Evolutionary conservation across 805 yeast species (phyloP).

Genomic region (Wickerhamomyces strasburgensis): DNA sequence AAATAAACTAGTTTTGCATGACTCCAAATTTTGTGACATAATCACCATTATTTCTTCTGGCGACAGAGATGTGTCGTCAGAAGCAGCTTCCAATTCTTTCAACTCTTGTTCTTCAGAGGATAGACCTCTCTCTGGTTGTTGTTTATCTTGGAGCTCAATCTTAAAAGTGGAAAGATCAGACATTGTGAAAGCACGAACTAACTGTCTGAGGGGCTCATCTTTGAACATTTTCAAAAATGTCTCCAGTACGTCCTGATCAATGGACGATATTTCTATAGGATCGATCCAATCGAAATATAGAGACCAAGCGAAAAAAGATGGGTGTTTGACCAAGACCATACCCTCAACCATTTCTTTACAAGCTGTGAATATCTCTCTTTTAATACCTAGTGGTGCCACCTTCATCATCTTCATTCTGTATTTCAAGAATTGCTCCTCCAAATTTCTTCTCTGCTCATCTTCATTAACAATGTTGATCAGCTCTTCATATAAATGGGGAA

Average conservation of each 20-base stretch:
- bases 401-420: conserved; percentile 51
- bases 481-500: conserved; percentile 49
- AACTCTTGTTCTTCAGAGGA: conserved; percentile 24
- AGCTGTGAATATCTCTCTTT: conserved; percentile 34
- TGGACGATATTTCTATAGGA: conserved; percentile 39
- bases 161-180: conserved; percentile 65
- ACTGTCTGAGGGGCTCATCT: conserved; percentile 54
- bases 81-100: conserved; percentile 20
- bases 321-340: conserved; percentile 63
- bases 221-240: conserved; percentile 54
- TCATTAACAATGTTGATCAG: conserved; percentile 57
- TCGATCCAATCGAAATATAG: conserved; percentile 73
- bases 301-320: conserved; percentile 65
- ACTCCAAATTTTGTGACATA: conserved; percentile 47
- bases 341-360: conserved; percentile 60
- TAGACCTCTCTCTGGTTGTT: conserved; percentile 12
- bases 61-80: conserved; percentile 25
- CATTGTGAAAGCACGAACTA: conserved; percentile 55
- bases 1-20: conserved; percentile 44
- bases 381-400: conserved; percentile 42
- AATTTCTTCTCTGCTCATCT: conserved; percentile 50
- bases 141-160: conserved; percentile 16
- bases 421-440: conserved; percentile 57
- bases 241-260: conserved; percentile 43
- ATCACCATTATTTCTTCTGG: conserved; percentile 48